Conservation (phyloP, 31 red algal species). For the Porphyra umbilicalis region DNA sequence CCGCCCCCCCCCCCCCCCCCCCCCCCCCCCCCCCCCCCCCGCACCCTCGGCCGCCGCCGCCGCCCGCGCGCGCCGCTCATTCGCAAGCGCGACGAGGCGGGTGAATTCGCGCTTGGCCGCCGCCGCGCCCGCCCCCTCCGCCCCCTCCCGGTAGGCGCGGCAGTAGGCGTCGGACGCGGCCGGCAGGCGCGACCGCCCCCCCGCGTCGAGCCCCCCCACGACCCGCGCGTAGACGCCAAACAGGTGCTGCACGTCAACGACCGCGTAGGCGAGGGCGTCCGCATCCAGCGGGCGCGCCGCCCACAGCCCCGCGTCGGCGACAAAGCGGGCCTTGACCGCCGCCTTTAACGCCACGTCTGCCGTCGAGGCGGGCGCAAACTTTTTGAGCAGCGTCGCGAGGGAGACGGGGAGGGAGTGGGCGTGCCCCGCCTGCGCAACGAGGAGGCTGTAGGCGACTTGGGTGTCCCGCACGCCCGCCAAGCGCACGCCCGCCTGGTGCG, state of each 20-base stretch:
- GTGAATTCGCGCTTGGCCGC: not conserved
- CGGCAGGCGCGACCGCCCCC: not conserved
- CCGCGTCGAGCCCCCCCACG: not conserved
- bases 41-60: not conserved
- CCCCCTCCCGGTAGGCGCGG: not conserved
- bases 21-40: not conserved
- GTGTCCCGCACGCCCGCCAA: slow-evolving; percentile 69
- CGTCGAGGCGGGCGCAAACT: slow-evolving; percentile 41
- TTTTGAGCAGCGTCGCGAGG: slow-evolving; percentile 62
- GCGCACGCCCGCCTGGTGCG: slow-evolving; percentile 52
- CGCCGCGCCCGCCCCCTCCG: not conserved
- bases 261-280: slow-evolving; percentile 61
- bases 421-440: slow-evolving; percentile 33
- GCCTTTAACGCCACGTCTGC: slow-evolving; percentile 55
- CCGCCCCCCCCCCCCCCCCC: not conserved
- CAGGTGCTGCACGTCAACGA: slow-evolving; percentile 69
- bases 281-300: slow-evolving; percentile 36
- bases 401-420: slow-evolving; percentile 56
- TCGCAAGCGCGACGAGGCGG: not conserved
- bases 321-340: slow-evolving; percentile 55
- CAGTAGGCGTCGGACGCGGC: not conserved
- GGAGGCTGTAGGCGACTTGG: slow-evolving; percentile 56
- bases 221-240: slow-evolving; percentile 11
- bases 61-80: not conserved
- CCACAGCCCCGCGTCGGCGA: slow-evolving; percentile 56